Conservation (phyloP, 2,329 filamentous ascomycete genomes). For the Trichoderma koningiopsis region DNA sequence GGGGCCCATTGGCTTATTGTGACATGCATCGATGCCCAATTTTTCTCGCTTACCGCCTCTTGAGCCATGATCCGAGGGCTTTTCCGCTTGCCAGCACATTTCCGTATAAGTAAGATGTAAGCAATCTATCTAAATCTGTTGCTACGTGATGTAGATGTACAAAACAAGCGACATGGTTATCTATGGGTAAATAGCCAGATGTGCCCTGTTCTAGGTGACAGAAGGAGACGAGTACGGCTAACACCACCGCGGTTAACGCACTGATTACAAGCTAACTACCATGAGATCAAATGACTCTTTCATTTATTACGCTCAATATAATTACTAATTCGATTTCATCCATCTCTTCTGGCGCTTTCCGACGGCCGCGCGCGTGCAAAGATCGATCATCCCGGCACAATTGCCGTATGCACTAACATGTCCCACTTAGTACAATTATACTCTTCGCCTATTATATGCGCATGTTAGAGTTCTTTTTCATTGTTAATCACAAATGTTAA, state of each 20-base stretch:
- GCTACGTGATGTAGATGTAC: background rate
- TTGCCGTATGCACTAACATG: background rate
- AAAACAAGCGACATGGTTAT: background rate
- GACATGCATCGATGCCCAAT: background rate
- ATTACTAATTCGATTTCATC: background rate
- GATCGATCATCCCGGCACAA: slow-evolving; percentile 1
- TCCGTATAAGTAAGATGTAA: background rate
- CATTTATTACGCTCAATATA: background rate
- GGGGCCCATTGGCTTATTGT: background rate
- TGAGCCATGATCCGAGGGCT: background rate
- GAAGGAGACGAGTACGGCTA: background rate
- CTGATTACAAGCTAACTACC: background rate
- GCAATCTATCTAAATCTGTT: background rate
- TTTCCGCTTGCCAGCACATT: background rate
- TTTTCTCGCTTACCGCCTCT: background rate
- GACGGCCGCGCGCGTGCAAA: background rate
- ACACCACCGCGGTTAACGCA: background rate
- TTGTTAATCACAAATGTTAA: background rate
- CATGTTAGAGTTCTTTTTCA: background rate
- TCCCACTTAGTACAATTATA: background rate
- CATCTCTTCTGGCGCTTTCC: background rate
- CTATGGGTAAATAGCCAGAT: background rate
- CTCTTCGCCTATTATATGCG: background rate
- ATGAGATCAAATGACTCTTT: background rate
- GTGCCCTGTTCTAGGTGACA: background rate